Base-by-base conservation (phyloP, 2,329 filamentous ascomycete species). In the Podosphaera leucotricha region DNA sequence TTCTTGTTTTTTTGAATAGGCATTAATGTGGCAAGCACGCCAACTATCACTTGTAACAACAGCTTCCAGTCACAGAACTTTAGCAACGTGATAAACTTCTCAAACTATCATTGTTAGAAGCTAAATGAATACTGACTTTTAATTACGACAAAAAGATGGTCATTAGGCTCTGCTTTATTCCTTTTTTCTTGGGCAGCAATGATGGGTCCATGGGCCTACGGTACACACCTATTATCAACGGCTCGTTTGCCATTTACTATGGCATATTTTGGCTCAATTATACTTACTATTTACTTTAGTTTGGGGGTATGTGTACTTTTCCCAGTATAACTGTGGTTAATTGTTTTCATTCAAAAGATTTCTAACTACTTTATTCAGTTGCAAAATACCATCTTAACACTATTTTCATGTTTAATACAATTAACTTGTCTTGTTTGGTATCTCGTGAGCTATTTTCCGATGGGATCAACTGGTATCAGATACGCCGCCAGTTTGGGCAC, bases 371-470 rank as follows among this genome's bases (percentile, higher is more conserved):
- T 44, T 46, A 43, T 46, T 46, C 55, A 93, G 85, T 75, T 92
- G 51, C 80, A 80, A 59, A 87, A 71, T 58, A 85, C 81, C 36
- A 63, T 92, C 49, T 72, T 95, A 50, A 95, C 90, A 15, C 67
- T 95, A 44, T 65, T 94, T 50, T 80, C 85, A 19, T 77, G 83
- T 48, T 69, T 94, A 47, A 65, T 86, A 53, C 90, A 98, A 60
- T 68, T 95, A 44, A 76, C 77, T 44, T 81, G 80, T 49, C 66
- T 95, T 50, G 51, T 83, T 40, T 95, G 87, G 87, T 95, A 95
- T 63, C 69, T 94, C 40, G 77, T 95, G 61, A 92, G 83, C 63
- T 98, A 98, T 62, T 95, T 95, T 56, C 90, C 90, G 21, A 93
- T 95, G 86, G 90, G 90, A 36, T 82, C 81, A 46, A 81, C 78